A percentile compares a stretch with the other conserved stretches of the same genome.
Conservation (phyloP, 768 basidiomycete genomes). For the Tephrocybe sp. region DNA sequence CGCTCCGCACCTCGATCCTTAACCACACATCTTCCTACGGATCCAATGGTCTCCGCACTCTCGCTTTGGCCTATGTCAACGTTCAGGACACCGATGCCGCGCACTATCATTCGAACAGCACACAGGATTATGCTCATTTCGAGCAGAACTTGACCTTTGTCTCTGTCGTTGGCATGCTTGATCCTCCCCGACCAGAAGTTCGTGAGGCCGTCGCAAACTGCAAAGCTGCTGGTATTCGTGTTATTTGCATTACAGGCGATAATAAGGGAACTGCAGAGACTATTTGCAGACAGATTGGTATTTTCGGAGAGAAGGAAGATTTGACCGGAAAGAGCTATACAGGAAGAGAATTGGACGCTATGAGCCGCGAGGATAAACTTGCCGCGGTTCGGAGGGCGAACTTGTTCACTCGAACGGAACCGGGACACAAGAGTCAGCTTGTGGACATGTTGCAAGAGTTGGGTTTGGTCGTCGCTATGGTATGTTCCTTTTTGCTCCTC, state of each 20-base stretch:
- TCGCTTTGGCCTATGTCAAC: constrained; percentile 87
- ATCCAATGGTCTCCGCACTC: constrained; percentile 78
- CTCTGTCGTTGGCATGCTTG: constrained; percentile 95
- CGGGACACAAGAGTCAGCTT: constrained; percentile 90
- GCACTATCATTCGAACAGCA: constrained; percentile 79
- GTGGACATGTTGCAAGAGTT: constrained; percentile 91
- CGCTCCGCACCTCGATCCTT: constrained; percentile 59
- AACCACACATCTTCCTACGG: constrained; percentile 73
- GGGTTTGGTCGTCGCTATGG: constrained; percentile 96
- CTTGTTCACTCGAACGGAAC: constrained; percentile 92
- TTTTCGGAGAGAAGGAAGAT: constrained; percentile 85
- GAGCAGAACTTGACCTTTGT: constrained; percentile 93
- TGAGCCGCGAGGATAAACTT: constrained; percentile 79
- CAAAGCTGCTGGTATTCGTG: constrained; percentile 88
- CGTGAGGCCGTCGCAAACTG: constrained; percentile 84
- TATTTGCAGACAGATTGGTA: constrained; percentile 94
- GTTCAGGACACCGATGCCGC: constrained; percentile 71
- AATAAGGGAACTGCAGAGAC: constrained; percentile 98
- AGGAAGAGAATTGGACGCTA: constrained; percentile 83
- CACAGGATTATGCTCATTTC: constrained; percentile 83
- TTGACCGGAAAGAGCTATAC: constrained; percentile 95
- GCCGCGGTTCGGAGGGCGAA: constrained; percentile 83
- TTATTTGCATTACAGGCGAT: constrained; percentile 97
- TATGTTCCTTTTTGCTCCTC: constrained; percentile 22
- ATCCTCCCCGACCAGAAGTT: constrained; percentile 96